Conservation (phyloP, 805 yeast species). For the Lipomyces anomalus region DNA sequence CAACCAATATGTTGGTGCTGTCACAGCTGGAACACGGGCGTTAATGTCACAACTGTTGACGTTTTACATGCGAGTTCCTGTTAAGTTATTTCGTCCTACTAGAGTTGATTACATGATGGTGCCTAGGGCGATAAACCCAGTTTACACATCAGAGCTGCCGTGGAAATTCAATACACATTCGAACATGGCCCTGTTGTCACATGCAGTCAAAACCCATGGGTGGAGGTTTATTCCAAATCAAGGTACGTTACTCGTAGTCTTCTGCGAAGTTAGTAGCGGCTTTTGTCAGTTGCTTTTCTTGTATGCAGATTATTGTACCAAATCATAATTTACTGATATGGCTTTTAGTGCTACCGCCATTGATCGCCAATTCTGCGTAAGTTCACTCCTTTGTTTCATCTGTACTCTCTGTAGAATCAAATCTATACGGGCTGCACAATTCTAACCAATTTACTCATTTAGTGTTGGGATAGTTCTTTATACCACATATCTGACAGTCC, state of each 20-base stretch:
- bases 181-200: slow-evolving; percentile 63
- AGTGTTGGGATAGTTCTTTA: slow-evolving; percentile 74
- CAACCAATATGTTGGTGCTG: slow-evolving; percentile 52
- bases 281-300: not conserved
- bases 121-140: slow-evolving; percentile 35
- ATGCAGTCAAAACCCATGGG: slow-evolving; percentile 70
- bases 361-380: slow-evolving; percentile 73
- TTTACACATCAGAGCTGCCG: slow-evolving; percentile 28
- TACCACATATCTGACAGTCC: slow-evolving; percentile 60
- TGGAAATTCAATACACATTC: slow-evolving; percentile 61
- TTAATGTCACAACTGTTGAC: slow-evolving; percentile 63
- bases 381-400: too few species aligned
- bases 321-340: not conserved
- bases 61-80: slow-evolving; percentile 71
- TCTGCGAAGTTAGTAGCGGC: too few species aligned
- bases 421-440: not conserved
- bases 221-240: slow-evolving; percentile 83
- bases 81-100: slow-evolving; percentile 84
- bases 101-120: slow-evolving; percentile 69
- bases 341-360: slow-evolving; percentile 65
- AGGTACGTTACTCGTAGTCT: slow-evolving; percentile 9
- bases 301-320: not conserved
- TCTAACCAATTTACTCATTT: not conserved
- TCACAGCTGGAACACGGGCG: slow-evolving; percentile 84
- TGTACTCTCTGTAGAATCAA: too few species aligned